phyloP scores from a whole-genome alignment of 176 grass and related monocot species.

The Rhynchospora pubera region DNA sequence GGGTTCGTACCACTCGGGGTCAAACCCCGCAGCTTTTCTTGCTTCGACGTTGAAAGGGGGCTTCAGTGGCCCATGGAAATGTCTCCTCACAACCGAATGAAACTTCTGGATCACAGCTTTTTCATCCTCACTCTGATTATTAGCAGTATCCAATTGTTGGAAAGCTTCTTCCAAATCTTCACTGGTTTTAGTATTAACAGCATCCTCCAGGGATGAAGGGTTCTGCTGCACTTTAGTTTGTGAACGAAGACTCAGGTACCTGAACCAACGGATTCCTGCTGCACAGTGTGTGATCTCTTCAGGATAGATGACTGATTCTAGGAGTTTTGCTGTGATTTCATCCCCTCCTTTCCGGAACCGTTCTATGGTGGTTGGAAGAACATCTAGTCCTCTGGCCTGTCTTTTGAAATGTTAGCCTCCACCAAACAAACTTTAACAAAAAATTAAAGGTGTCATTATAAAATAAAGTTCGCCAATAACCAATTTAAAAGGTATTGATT shows the following conservation, averaged over 20 bases:
- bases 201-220: slow-evolving; percentile 12
- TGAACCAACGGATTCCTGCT: slow-evolving; percentile 86
- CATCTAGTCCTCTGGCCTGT: slow-evolving; percentile 88
- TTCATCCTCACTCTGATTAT: background rate
- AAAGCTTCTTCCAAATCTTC: slow-evolving; percentile 9
- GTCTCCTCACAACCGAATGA: slow-evolving; percentile 58
- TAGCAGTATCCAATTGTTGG: background rate
- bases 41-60: slow-evolving; percentile 68
- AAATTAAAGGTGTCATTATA: background rate
- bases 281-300: slow-evolving; percentile 88
- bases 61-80: slow-evolving; percentile 74
- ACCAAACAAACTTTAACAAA: background rate
- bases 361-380: slow-evolving; percentile 82
- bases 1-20: slow-evolving; percentile 76
- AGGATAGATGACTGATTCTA: slow-evolving; percentile 71
- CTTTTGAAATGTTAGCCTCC: background rate
- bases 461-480: background rate
- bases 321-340: slow-evolving; percentile 61
- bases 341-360: slow-evolving; percentile 71
- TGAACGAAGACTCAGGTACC: slow-evolving; percentile 48
- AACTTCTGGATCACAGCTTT: slow-evolving; percentile 39
- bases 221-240: background rate
- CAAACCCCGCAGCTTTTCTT: slow-evolving; percentile 68
- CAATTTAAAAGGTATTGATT: background rate
- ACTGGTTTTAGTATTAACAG: background rate